A percentile compares a stretch with the other conserved stretches of the same genome.
These are phyloP conservation scores for Ceratocystis lukuohia DNA, from an alignment of 2,329 filamentous ascomycete genomes.

Conservation along the genomic window DNA sequence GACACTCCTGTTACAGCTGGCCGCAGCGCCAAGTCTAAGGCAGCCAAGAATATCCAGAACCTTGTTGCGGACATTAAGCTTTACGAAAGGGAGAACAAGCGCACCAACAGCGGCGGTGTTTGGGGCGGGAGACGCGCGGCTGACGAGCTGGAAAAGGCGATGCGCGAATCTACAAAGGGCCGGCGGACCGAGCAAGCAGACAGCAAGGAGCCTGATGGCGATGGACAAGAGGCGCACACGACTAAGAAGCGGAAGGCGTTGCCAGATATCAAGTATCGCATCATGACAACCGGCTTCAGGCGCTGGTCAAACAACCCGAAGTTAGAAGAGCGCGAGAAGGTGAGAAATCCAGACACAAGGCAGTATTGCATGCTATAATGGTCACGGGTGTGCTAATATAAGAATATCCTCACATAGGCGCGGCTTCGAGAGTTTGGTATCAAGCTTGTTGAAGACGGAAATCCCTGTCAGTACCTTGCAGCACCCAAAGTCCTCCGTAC, in stretches of 20 bases:
- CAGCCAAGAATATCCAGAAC: slow-evolving; percentile 60
- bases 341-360: slow-evolving; percentile 32
- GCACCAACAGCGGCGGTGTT: slow-evolving; percentile 38
- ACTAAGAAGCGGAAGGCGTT: slow-evolving; percentile 29
- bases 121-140: slow-evolving; percentile 53
- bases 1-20: slow-evolving; percentile 61
- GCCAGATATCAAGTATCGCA: slow-evolving; percentile 45
- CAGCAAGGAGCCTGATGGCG: slow-evolving; percentile 34
- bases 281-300: slow-evolving; percentile 74
- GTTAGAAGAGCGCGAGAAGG: slow-evolving; percentile 69
- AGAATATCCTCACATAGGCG: slow-evolving; percentile 38
- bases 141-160: slow-evolving; percentile 40
- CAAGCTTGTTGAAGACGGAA: slow-evolving; percentile 60
- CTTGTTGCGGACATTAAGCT: slow-evolving; percentile 74
- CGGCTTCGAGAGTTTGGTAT: slow-evolving; percentile 76
- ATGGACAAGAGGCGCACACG: slow-evolving; percentile 48
- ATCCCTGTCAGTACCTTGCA: slow-evolving; percentile 70
- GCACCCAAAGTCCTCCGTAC: slow-evolving; percentile 80
- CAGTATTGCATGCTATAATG: slow-evolving; percentile 3
- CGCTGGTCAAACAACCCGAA: slow-evolving; percentile 62
- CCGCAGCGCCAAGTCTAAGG: slow-evolving; percentile 78
- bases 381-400: slow-evolving; percentile 19
- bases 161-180: slow-evolving; percentile 22
- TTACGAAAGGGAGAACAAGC: slow-evolving; percentile 89
- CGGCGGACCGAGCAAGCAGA: slow-evolving; percentile 21